Conservation (phyloP, 352 stramenopile species). For the Elongisporangium prolatum region DNA sequence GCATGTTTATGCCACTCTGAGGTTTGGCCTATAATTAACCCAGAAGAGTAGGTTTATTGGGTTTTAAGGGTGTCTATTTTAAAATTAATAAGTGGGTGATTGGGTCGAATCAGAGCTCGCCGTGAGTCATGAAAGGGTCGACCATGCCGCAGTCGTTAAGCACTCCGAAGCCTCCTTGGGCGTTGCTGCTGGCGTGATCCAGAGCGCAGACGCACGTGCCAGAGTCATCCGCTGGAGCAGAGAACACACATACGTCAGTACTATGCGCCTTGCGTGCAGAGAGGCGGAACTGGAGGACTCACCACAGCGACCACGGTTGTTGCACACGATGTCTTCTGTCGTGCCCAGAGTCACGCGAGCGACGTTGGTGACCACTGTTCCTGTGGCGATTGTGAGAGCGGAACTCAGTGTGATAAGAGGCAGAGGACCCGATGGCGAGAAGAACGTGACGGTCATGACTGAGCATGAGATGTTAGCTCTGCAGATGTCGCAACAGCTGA, state of each 20-base stretch:
- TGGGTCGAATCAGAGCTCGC: conserved; percentile 23
- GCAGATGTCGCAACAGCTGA: too few relatives aligned
- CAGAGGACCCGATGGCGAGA: conserved; percentile 57
- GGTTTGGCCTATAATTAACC: not conserved
- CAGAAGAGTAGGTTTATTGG: not conserved
- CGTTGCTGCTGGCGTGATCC: conserved; percentile 58
- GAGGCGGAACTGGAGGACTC: too few relatives aligned
- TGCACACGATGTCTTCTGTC: conserved; percentile 71
- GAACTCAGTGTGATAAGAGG: conserved; percentile 33
- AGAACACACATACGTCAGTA: not conserved
- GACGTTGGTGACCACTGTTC: conserved; percentile 24
- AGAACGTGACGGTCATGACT: conserved; percentile 52
- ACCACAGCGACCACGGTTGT: conserved; percentile 73
- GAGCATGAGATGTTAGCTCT: not conserved
- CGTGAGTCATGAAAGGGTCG: conserved; percentile 61
- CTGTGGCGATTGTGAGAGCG: conserved; percentile 30
- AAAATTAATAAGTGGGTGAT: not conserved
- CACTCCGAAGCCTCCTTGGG: conserved; percentile 30
- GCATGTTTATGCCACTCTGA: not conserved
- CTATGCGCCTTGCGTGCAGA: too few relatives aligned
- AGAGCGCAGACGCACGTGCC: conserved; percentile 58
- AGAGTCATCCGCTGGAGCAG: conserved; percentile 42
- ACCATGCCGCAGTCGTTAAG: conserved; percentile 63
- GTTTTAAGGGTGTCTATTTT: not conserved
- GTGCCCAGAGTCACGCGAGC: conserved; percentile 28